Evolutionary conservation across 2,329 filamentous ascomycete species (phyloP).

Genomic region (Camptophora hylomeconis): DNA sequence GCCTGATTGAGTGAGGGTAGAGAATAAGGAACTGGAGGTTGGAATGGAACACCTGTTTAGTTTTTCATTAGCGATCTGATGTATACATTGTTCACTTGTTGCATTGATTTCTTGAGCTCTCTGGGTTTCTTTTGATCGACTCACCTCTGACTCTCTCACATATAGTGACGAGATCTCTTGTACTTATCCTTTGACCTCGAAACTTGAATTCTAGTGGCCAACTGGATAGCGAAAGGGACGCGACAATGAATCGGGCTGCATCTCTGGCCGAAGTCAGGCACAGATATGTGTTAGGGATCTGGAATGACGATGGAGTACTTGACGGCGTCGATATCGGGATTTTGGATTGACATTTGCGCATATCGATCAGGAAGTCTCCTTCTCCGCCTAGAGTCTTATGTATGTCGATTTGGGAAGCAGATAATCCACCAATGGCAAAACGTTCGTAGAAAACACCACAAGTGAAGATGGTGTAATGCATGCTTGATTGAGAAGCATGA

Average conservation of each 20-base stretch:
- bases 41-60: no score
- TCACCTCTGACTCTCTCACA: conserved; percentile 35
- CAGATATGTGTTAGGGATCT: conserved; percentile 29
- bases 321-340: conserved; percentile 43
- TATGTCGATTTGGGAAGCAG: conserved; percentile 43
- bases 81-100: no score
- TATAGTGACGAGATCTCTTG: conserved; percentile 47
- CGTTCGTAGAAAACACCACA: conserved; percentile 67
- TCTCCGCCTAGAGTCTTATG: conserved; percentile 35
- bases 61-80: no score
- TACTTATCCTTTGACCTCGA: conserved; percentile 51
- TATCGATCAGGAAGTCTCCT: conserved; percentile 54
- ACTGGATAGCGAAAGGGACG: conserved; percentile 45
- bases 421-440: conserved; percentile 55
- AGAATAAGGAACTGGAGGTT: no score
- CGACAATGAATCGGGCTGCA: conserved; percentile 55
- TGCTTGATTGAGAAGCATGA: conserved; percentile 36
- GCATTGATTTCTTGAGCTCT: no score
- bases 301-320: conserved; percentile 34
- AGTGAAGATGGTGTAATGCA: conserved; percentile 57
- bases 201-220: conserved; percentile 61
- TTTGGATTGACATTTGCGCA: conserved; percentile 44
- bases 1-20: no score
- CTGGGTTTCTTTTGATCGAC: no score
- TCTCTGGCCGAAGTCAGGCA: conserved; percentile 59